phyloP scores from a whole-genome alignment of 2,329 filamentous ascomycete genomes.

The Ceratocystis cacaofunesta region DNA sequence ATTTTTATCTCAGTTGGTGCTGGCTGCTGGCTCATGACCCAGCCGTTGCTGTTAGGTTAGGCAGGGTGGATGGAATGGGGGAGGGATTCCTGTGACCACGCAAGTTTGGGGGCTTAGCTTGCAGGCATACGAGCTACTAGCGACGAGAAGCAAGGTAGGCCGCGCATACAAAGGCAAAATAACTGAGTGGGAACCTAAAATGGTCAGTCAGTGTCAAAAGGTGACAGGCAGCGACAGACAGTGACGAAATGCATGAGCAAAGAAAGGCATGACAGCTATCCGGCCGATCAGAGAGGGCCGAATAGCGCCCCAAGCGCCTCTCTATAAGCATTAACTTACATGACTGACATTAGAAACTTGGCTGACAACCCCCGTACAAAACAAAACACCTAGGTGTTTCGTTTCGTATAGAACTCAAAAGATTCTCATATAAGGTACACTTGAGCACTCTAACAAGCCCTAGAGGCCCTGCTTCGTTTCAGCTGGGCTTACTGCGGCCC shows the following conservation, averaged over 20 bases:
- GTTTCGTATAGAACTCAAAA: neutral
- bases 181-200: neutral
- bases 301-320: too few species aligned
- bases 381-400: neutral
- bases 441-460: neutral
- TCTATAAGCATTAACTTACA: too few species aligned
- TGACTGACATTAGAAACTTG: too few species aligned
- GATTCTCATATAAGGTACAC: neutral
- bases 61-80: neutral
- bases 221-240: neutral
- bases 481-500: neutral
- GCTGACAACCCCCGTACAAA: neutral
- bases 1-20: neutral
- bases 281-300: too few species aligned
- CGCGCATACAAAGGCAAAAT: neutral
- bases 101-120: constrained; percentile 1
- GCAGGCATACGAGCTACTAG: neutral
- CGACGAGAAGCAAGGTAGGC: neutral
- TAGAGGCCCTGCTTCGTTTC: neutral
- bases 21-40: neutral
- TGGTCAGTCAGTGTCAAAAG: neutral
- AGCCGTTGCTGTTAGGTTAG: too few species aligned
- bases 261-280: too few species aligned
- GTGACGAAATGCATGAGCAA: neutral
- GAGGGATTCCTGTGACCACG: neutral